Conservation (phyloP, 176 grass and related monocot species). For the Hyparrhenia diplandra region DNA sequence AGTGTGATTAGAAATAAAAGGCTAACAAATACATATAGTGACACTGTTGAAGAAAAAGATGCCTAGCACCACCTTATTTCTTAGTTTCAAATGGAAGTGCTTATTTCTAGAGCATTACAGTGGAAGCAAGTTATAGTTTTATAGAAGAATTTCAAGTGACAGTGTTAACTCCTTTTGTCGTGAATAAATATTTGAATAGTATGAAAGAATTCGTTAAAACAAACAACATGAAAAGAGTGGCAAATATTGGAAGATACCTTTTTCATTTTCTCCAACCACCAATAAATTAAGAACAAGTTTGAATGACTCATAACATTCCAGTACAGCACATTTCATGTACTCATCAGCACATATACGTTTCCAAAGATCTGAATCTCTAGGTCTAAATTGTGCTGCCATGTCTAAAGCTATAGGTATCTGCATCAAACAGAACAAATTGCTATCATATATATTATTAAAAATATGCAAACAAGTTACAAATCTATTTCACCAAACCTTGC, state of each 20-base stretch:
- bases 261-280: slow-evolving; percentile 93
- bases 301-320: slow-evolving; percentile 96
- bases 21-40: not conserved
- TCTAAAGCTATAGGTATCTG: slow-evolving; percentile 97
- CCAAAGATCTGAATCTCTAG: slow-evolving; percentile 94
- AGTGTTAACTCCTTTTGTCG: not conserved
- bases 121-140: not conserved
- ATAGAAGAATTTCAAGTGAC: not conserved
- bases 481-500: slow-evolving; percentile 61
- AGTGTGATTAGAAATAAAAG: slow-evolving; percentile 1
- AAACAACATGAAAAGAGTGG: slow-evolving; percentile 8
- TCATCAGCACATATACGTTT: slow-evolving; percentile 92
- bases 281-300: slow-evolving; percentile 92
- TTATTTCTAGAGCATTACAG: slow-evolving; percentile 10
- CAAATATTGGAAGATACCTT: slow-evolving; percentile 45
- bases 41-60: slow-evolving; percentile 14
- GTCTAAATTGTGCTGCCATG: slow-evolving; percentile 89
- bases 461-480: slow-evolving; percentile 8
- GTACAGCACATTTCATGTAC: slow-evolving; percentile 96
- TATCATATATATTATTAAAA: not conserved
- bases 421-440: slow-evolving; percentile 23
- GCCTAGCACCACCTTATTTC: not conserved
- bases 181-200: slow-evolving; percentile 10
- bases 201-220: not conserved
- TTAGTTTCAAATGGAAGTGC: not conserved